phyloP scores from a whole-genome alignment of 2,329 filamentous ascomycete genomes.

The Fusarium sp. region DNA sequence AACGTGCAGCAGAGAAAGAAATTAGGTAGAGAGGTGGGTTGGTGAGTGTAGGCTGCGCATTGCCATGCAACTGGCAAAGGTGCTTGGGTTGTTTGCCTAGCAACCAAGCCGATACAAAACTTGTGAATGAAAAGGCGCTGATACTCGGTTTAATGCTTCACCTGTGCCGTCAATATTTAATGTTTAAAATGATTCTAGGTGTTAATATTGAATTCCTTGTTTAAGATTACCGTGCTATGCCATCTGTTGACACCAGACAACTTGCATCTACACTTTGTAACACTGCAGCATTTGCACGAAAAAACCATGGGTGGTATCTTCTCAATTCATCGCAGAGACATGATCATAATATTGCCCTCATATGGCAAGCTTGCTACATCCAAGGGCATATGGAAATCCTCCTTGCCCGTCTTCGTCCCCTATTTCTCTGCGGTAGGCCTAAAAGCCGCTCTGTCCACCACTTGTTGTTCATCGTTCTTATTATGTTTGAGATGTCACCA shows the following conservation, averaged over 20 bases:
- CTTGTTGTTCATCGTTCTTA: neutral
- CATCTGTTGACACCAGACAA: neutral
- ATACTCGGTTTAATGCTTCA: neutral
- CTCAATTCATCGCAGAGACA: constrained; percentile 29
- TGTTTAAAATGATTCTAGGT: neutral
- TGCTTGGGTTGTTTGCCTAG: constrained; percentile 4
- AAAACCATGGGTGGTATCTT: neutral
- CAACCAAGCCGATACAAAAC: neutral
- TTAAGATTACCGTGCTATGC: neutral
- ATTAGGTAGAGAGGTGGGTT: neutral
- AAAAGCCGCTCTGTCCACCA: constrained; percentile 4
- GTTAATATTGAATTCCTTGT: neutral
- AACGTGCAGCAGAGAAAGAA: neutral
- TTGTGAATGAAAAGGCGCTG: neutral
- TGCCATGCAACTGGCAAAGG: constrained; percentile 2
- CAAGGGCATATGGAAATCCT: constrained; percentile 19
- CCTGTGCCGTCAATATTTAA: neutral
- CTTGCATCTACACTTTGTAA: neutral
- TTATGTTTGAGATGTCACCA: neutral
- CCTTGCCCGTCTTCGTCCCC: constrained; percentile 20
- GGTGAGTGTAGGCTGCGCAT: neutral
- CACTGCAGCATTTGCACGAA: neutral
- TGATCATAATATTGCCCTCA: constrained; percentile 31
- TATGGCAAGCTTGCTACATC: constrained; percentile 22
- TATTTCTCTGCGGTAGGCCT: constrained; percentile 22